Conservation (phyloP, 2,329 filamentous ascomycete genomes). For the Arachnopeziza araneosa region DNA sequence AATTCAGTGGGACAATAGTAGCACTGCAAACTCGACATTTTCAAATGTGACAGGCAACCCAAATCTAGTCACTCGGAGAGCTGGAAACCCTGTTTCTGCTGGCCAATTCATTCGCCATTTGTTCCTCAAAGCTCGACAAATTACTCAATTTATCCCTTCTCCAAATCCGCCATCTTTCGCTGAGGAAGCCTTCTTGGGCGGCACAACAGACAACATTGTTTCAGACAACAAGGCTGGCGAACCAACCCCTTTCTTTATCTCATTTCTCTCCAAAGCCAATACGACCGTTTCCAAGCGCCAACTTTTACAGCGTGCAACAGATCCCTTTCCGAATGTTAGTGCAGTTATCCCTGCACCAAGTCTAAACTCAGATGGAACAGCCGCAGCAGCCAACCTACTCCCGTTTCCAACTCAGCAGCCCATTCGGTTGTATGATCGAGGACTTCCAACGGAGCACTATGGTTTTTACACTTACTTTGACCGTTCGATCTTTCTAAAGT, state of each 20-base stretch:
- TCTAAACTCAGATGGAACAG: constrained; percentile 62
- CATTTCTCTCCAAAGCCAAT: constrained; percentile 50
- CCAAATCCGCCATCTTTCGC: constrained; percentile 39
- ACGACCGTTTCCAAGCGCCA: constrained; percentile 25
- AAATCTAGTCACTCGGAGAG: constrained; percentile 20
- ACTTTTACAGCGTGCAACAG: constrained; percentile 9
- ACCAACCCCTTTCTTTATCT: constrained; percentile 83
- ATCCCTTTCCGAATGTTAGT: constrained; percentile 38
- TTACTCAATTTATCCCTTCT: constrained; percentile 37
- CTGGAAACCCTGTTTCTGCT: constrained; percentile 30
- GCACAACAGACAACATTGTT: constrained; percentile 72
- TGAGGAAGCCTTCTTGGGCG: constrained; percentile 78
- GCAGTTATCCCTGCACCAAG: constrained; percentile 58
- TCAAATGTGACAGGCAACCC: constrained; percentile 30
- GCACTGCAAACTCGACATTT: constrained; percentile 38
- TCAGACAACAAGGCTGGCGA: constrained; percentile 70
- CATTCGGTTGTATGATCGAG: constrained; percentile 79
- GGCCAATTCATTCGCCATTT: constrained; percentile 27
- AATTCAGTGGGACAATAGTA: constrained; percentile 65
- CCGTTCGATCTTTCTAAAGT: constrained; percentile 76
- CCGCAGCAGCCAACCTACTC: constrained; percentile 65
- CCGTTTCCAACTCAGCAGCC: constrained; percentile 70
- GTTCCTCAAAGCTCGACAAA: constrained; percentile 29
- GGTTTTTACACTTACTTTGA: constrained; percentile 92
- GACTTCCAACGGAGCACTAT: constrained; percentile 76